Base-by-base conservation (phyloP, 805 yeast species). In the Yamadazyma scolyti region DNA sequence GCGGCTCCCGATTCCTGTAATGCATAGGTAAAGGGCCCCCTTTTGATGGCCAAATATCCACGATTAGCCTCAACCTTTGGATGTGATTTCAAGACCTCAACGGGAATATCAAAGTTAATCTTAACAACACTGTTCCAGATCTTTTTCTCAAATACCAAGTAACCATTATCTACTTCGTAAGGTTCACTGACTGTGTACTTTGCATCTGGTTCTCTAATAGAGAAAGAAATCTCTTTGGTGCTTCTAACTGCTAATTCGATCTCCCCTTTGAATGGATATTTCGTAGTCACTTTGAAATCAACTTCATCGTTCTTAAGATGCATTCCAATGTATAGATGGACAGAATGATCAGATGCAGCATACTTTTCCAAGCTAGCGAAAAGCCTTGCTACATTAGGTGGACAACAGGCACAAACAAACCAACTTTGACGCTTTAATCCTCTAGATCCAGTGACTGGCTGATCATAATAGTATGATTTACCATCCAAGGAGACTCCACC, bases 401-500 rank as follows among this genome's bases (percentile, higher is more conserved):
- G 56, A 32, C 56, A 50, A 32, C 56, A 50, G 10, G 46, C 35
- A 30, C 34, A 25, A 13, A 14, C 31, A 23, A 50, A 50, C 54
- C 53, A 50, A 10, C 31, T 36, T 23, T 38, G 39, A 28, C 56
- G 34, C 17, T 34, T 29, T 6, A 25, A 32, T 3, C 35, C 43
- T 4, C 16, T 13, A 5, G 9, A 14, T 1, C 51, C 50, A 20
- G 31, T 25, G 3, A 50, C 20, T 10, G 48, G 56, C 17, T 50
- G 48, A 20, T 44, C 39, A 25, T 50, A 50, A 30, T 29, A 46
- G 27, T 45, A 49, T 8, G 46, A 31, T 10, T 34, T 36, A 7
- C 56, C 56, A 27, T 43, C 40, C 14, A 48, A 34, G 15, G 48
- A 46, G 9, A 46, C 47, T 9, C 56, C 54, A 4, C 50, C 44